phyloP scores from a whole-genome alignment of 2,329 filamentous ascomycete genomes.

The Neoascochyta sp. region DNA sequence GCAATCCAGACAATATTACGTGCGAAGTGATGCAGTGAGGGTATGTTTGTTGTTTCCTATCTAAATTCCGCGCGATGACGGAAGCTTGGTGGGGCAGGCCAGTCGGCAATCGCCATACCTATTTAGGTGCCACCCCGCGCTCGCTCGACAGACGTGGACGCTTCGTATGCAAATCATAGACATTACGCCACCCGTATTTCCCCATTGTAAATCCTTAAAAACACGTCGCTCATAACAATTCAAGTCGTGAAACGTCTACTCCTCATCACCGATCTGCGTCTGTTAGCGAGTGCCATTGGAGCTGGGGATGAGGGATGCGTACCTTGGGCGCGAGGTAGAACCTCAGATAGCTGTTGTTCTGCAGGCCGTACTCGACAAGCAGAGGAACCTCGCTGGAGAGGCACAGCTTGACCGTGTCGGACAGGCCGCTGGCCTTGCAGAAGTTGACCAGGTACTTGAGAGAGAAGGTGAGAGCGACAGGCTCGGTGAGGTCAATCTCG shows the following conservation, averaged over 20 bases:
- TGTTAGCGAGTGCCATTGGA: constrained; percentile 33
- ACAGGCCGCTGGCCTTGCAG: constrained; percentile 92
- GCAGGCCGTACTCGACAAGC: constrained; percentile 83
- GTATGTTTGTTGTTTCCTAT: constrained; percentile 32
- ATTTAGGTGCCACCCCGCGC: no score
- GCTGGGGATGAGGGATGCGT: constrained; percentile 26
- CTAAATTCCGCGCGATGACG: constrained; percentile 35
- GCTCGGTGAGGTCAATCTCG: constrained; percentile 85
- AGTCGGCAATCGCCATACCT: no score
- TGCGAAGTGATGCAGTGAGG: constrained; percentile 6
- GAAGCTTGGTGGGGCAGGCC: constrained; percentile 29
- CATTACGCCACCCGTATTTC: constrained; percentile 21
- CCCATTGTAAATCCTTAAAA: constrained; percentile 24
- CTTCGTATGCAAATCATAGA: constrained; percentile 23
- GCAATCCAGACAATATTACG: no score
- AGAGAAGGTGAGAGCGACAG: constrained; percentile 92
- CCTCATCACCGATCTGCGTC: constrained; percentile 65
- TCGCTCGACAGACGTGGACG: constrained; percentile 1
- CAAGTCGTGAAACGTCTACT: constrained; percentile 41
- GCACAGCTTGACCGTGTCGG: constrained; percentile 80
- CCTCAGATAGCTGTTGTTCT: constrained; percentile 83
- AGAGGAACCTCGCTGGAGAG: constrained; percentile 95
- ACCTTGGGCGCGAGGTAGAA: constrained; percentile 99
- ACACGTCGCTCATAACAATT: constrained; percentile 23
- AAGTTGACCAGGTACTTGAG: constrained; percentile 99